Percentiles rank a stretch among this genome's conserved stretches.
Conservation (phyloP, 228 moss, liverwort and hornwort genomes). For the Sphagnum magellanicum region DNA sequence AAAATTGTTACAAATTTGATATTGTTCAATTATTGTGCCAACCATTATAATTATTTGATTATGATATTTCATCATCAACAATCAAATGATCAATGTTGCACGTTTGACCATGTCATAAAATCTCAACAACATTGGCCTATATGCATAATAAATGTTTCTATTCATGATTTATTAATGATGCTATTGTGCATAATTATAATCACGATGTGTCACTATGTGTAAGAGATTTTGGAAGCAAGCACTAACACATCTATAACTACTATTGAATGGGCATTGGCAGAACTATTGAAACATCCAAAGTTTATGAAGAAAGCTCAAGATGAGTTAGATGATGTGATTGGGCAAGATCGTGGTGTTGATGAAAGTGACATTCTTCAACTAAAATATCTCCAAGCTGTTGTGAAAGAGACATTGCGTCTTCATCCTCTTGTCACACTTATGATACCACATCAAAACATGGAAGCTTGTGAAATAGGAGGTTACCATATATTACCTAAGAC, state of each 20-base stretch:
- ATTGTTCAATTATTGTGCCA: no score
- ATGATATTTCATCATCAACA: no score
- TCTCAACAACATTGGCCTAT: no score
- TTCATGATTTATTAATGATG: no score
- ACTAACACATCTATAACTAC: slow-evolving; percentile 42
- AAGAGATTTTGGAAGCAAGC: slow-evolving; percentile 42
- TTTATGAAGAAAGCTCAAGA: slow-evolving; percentile 8
- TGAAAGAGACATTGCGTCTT: slow-evolving; percentile 45
- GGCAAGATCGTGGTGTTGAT: slow-evolving; percentile 21
- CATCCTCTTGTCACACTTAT: slow-evolving; percentile 39
- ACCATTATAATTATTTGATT: no score
- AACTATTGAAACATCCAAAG: slow-evolving; percentile 20
- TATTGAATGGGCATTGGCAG: slow-evolving; percentile 39
- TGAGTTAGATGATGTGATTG: slow-evolving; percentile 33
- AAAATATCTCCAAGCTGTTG: slow-evolving; percentile 28
- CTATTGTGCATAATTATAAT: no score
- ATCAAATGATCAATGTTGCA: no score
- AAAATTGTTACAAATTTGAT: no score
- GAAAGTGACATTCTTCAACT: slow-evolving; percentile 28
- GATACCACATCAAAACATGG: slow-evolving; percentile 24
- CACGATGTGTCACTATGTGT: neutral
- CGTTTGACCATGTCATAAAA: no score
- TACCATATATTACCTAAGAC: slow-evolving; percentile 32
- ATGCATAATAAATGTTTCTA: no score
- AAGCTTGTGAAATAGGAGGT: slow-evolving; percentile 28